These are phyloP conservation scores for Tuber indicum DNA, from an alignment of 495 filamentous ascomycete species.

Conservation along the genomic window DNA sequence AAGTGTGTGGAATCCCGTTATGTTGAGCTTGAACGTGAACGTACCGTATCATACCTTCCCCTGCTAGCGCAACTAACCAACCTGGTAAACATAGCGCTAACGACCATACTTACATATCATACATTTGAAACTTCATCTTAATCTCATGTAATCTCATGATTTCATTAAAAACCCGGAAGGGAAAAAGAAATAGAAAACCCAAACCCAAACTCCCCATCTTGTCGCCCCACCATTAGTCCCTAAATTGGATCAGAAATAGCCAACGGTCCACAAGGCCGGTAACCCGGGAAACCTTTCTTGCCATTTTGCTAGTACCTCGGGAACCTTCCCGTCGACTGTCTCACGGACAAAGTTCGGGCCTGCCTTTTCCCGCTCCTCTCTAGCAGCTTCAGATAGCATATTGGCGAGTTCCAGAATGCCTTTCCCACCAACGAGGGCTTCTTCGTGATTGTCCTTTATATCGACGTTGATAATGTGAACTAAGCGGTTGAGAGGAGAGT, in stretches of 20 bases:
- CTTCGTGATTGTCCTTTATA: conserved; percentile 97
- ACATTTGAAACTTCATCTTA: neutral
- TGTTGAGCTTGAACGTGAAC: neutral
- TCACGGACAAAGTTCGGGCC: conserved; percentile 57
- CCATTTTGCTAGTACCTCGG: conserved; percentile 89
- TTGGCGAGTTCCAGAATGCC: conserved; percentile 90
- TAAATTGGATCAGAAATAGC: conserved; percentile 65
- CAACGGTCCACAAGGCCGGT: conserved; percentile 87
- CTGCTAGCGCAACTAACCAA: neutral
- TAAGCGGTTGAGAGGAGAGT: conserved; percentile 73
- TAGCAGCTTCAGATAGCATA: conserved; percentile 73
- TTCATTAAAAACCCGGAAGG: neutral
- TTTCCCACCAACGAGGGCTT: conserved; percentile 81
- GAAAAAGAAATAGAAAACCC: neutral
- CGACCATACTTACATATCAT: neutral
- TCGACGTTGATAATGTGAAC: conserved; percentile 98
- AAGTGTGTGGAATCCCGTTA: neutral
- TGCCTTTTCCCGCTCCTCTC: conserved; percentile 61
- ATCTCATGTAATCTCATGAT: neutral
- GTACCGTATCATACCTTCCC: neutral
- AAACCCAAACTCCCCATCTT: conserved; percentile 5
- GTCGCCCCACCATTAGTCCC: neutral
- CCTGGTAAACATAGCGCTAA: neutral
- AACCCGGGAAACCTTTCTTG: conserved; percentile 89
- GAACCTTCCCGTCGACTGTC: conserved; percentile 88